Evolutionary conservation across 2,329 filamentous ascomycete genomes (phyloP).

Genomic region (Trichoderma gracile): DNA sequence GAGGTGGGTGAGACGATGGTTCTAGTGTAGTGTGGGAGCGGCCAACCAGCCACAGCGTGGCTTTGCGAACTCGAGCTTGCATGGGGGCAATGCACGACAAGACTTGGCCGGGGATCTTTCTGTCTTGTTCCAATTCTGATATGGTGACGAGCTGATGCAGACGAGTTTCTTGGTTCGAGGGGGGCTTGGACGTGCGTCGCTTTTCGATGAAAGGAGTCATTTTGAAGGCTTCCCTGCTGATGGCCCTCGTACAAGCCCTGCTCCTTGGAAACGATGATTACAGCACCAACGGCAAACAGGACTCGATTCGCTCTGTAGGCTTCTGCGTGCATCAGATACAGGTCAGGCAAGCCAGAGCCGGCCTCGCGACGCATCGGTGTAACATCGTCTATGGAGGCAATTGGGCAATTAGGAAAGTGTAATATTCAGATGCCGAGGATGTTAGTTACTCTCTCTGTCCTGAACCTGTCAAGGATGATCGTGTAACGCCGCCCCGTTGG

Average conservation of each 20-base stretch:
- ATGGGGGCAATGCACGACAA: slow-evolving; percentile 3
- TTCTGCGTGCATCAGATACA: neutral
- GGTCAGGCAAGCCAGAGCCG: neutral
- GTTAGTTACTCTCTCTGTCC: neutral
- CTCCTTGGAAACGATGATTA: too few species aligned
- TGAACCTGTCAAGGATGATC: too few species aligned
- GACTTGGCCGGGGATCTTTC: neutral
- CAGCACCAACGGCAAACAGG: neutral
- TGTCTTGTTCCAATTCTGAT: too few species aligned
- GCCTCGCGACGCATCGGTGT: neutral
- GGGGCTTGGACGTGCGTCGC: neutral
- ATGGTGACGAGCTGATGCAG: too few species aligned
- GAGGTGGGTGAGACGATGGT: slow-evolving; percentile 21
- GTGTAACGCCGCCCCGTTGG: neutral
- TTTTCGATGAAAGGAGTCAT: neutral
- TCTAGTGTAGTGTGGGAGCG: slow-evolving; percentile 22
- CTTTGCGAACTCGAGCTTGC: neutral
- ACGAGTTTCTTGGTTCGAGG: neutral
- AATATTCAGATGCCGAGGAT: neutral
- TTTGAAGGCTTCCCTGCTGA: neutral
- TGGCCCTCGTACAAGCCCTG: neutral
- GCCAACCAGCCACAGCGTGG: slow-evolving; percentile 20
- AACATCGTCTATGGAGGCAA: neutral
- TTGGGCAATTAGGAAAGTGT: neutral
- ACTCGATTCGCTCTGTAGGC: too few species aligned